phyloP scores from a whole-genome alignment of 257 asterid species.

The Solanum phureja region DNA sequence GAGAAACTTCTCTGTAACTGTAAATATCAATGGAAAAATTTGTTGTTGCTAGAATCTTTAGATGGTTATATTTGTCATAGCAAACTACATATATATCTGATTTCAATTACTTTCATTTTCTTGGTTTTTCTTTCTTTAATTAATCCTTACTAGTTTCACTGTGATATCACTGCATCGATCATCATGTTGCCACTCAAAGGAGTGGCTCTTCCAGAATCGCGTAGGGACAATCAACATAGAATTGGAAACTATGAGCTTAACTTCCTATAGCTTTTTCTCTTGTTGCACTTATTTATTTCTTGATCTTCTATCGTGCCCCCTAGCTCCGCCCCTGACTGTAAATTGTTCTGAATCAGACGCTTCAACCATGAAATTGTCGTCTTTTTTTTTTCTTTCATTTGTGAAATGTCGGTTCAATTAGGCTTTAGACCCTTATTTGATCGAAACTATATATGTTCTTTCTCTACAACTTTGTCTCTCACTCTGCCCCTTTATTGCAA shows the following conservation, averaged over 20 bases:
- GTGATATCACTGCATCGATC: background rate
- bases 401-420: background rate
- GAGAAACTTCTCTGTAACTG: background rate
- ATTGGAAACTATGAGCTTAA: background rate
- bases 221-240: background rate
- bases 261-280: background rate
- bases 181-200: background rate
- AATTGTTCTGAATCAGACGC: background rate
- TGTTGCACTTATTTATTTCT: background rate
- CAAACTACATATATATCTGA: background rate
- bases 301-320: background rate
- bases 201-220: background rate
- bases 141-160: background rate
- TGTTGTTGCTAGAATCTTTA: background rate
- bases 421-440: background rate
- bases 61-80: background rate
- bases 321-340: background rate
- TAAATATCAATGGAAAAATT: background rate
- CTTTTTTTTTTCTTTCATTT: background rate
- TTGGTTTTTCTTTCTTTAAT: background rate
- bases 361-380: background rate
- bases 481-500: no score
- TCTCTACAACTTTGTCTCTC: background rate
- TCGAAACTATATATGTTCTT: background rate
- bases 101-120: background rate